These are phyloP conservation scores for Beta vulgaris DNA, from an alignment of 148 eudicot species.

Conservation along the genomic window DNA sequence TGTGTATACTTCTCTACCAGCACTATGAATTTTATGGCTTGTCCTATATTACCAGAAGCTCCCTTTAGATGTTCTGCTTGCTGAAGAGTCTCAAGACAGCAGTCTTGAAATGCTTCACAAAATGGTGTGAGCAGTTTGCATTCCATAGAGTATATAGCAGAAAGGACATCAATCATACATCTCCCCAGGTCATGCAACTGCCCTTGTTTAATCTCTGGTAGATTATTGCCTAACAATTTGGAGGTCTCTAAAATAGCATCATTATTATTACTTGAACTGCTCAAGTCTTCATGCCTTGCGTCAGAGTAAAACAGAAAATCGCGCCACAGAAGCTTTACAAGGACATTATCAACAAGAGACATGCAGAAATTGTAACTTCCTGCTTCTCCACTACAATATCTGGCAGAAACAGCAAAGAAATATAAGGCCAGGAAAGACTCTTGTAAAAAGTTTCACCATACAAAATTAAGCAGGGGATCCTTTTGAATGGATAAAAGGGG, in stretches of 20 bases:
- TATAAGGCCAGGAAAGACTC: not conserved
- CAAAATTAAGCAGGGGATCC: not conserved
- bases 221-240: conserved; percentile 33
- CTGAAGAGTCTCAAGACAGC: conserved; percentile 55
- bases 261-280: conserved; percentile 22
- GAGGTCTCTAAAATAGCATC: conserved; percentile 25
- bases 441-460: not conserved
- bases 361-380: conserved; percentile 40
- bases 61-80: conserved; percentile 35
- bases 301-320: conserved; percentile 42
- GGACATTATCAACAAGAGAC: conserved; percentile 56
- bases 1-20: conserved; percentile 53
- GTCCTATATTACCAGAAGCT: conserved; percentile 35
- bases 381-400: conserved; percentile 58
- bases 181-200: conserved; percentile 56
- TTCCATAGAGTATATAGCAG: conserved; percentile 50
- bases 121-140: conserved; percentile 47
- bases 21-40: conserved; percentile 43
- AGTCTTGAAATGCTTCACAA: conserved; percentile 57
- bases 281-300: conserved; percentile 32
- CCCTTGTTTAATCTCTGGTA: conserved; percentile 39
- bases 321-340: conserved; percentile 70
- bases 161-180: conserved; percentile 72
- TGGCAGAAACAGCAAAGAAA: conserved; percentile 26
- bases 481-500: too few relatives aligned